These are phyloP conservation scores for Monilinia fructicola DNA, from an alignment of 2,329 filamentous ascomycete species.

Conservation along the genomic window DNA sequence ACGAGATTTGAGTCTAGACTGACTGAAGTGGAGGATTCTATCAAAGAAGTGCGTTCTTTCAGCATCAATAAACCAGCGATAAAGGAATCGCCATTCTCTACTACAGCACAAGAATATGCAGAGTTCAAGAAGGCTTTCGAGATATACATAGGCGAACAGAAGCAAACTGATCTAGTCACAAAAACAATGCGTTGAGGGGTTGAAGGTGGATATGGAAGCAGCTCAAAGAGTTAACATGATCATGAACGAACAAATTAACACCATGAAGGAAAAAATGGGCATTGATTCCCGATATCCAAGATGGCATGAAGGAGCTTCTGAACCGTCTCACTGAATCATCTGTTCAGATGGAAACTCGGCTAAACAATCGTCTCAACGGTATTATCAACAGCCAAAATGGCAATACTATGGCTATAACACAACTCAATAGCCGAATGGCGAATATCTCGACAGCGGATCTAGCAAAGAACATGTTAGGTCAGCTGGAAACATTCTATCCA, in stretches of 20 bases:
- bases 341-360: background rate
- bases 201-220: background rate
- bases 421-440: constrained; percentile 9
- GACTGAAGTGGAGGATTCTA: constrained; percentile 2
- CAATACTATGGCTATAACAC: constrained; percentile 11
- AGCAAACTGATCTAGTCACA: background rate
- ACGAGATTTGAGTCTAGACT: constrained; percentile 1
- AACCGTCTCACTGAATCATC: background rate
- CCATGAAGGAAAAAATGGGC: background rate
- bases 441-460: constrained; percentile 17
- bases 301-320: background rate
- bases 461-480: constrained; percentile 17
- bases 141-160: background rate
- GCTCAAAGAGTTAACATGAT: too few species aligned
- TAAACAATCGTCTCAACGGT: background rate
- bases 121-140: constrained; percentile 16
- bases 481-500: constrained; percentile 19
- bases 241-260: background rate
- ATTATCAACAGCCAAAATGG: constrained; percentile 1
- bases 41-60: background rate
- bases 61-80: background rate
- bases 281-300: background rate
- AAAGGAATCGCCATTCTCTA: constrained; percentile 9
- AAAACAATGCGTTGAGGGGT: background rate
- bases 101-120: background rate